Conservation (phyloP, 2,329 filamentous ascomycete genomes). For the Myriosclerotinia duriaeana region DNA sequence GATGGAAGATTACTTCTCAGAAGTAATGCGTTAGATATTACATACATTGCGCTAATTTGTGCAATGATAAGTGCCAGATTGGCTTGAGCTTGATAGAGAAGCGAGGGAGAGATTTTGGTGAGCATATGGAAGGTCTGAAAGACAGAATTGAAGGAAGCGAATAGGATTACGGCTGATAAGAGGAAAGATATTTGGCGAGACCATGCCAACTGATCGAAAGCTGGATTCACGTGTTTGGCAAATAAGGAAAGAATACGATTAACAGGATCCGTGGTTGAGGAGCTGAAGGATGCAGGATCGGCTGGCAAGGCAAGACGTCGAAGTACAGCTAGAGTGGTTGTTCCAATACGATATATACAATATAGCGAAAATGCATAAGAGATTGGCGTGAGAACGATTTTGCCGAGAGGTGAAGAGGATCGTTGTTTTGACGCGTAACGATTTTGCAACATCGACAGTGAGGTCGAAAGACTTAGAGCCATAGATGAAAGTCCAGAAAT, state of each 20-base stretch:
- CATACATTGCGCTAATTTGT: slow-evolving; percentile 81
- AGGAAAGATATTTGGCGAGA: slow-evolving; percentile 82
- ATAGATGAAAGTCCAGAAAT: slow-evolving; percentile 79
- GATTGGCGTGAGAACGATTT: slow-evolving; percentile 58
- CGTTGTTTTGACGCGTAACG: slow-evolving; percentile 64
- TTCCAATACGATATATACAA: slow-evolving; percentile 78
- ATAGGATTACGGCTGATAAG: slow-evolving; percentile 77
- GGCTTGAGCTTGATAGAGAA: slow-evolving; percentile 69
- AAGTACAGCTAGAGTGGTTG: slow-evolving; percentile 67
- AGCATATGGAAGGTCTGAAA: slow-evolving; percentile 85
- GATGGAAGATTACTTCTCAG: slow-evolving; percentile 74
- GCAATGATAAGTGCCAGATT: slow-evolving; percentile 77
- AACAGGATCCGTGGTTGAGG: slow-evolving; percentile 75
- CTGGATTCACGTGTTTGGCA: slow-evolving; percentile 80
- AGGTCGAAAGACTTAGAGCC: slow-evolving; percentile 67
- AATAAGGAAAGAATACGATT: slow-evolving; percentile 78
- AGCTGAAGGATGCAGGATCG: slow-evolving; percentile 44
- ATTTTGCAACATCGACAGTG: slow-evolving; percentile 61
- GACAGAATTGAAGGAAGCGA: slow-evolving; percentile 77
- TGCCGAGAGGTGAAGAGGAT: slow-evolving; percentile 66
- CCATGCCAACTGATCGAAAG: slow-evolving; percentile 79
- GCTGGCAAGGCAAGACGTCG: slow-evolving; percentile 51
- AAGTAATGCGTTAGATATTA: slow-evolving; percentile 76
- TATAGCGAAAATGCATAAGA: slow-evolving; percentile 74
- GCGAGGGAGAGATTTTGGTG: slow-evolving; percentile 68